Evolutionary conservation across 345 rosid genomes (phyloP), one percentile per base, ranked within the genome.

Genomic region (Populus alba): DNA sequence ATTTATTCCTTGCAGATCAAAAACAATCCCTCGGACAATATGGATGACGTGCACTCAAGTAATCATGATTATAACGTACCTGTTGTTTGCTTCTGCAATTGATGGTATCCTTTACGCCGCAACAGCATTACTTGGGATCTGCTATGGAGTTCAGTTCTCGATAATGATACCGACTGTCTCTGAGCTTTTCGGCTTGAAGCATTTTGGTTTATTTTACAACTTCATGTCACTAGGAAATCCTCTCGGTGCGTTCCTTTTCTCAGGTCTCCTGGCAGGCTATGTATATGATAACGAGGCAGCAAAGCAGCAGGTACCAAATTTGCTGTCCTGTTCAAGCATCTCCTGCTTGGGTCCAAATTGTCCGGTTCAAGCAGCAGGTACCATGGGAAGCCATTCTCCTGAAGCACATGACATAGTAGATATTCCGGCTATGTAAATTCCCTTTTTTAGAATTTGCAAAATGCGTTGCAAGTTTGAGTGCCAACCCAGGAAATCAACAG

Each of bases 91-190:
- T 77, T 89, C 90, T 6, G 88, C 86, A 31, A 66, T 87, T 53
- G 73, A 81, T 9, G 91, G 91, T 39, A 85, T 86, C 45, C 86
- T 91, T 39, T 88, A 79, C 71, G 83, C 71, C 35, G 92, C 92
- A 70, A 91, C 85, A 78, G 89, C 89, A 53, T 77, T 87, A 39
- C 89, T 91, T 8, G 95, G 95, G 13, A 73, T 89, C 75, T 91
- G 92, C 85, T 89, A 82, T 13, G 92, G 95, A 13, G 90, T 88
- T 73, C 92, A 89, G 67, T 87, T 89, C 83, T 86, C 91, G 16
- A 70, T 89, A 69, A 89, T 89, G 94, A 80, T 89, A 66, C 92
- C 92, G 5, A 91, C 91, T 2, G 92, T 88, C 66, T 89, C 94
- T 1, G 91, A 88, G 88, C 91, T 89, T 65, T 91, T 91, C 1